A percentile compares a stretch with the other conserved stretches of the same genome.
phyloP scores from a whole-genome alignment of 257 asterid species.

The Asclepias syriaca region DNA sequence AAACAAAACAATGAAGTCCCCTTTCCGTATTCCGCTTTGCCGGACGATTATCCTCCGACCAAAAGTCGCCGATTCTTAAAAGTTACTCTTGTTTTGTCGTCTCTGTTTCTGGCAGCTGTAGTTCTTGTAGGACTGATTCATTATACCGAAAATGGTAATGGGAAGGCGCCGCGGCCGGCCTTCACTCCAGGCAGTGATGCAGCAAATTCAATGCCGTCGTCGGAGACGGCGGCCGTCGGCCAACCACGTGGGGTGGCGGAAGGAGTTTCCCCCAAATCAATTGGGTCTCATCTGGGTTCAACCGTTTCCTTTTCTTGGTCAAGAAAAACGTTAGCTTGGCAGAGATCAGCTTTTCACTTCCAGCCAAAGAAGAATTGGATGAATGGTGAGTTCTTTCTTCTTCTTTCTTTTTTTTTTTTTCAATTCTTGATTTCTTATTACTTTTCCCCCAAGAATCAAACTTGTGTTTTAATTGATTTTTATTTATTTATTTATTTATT shows the following conservation, averaged over 20 bases:
- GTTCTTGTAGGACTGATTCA: slow-evolving; percentile 5
- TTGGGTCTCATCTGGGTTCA: neutral
- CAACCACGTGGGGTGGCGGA: slow-evolving; percentile 23
- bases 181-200: neutral
- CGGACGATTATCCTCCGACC: neutral
- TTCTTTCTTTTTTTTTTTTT: too few relatives aligned
- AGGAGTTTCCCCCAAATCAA: slow-evolving; percentile 32
- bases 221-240: neutral
- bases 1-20: neutral
- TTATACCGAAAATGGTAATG: neutral
- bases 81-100: neutral
- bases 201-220: neutral
- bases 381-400: slow-evolving; percentile 23
- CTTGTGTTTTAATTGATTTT: neutral
- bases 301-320: slow-evolving; percentile 19
- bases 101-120: slow-evolving; percentile 15
- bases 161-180: neutral
- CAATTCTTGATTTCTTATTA: neutral
- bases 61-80: neutral
- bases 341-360: slow-evolving; percentile 33
- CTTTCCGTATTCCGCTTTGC: neutral
- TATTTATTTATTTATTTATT: too few relatives aligned
- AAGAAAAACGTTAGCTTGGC: slow-evolving; percentile 23
- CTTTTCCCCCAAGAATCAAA: neutral
- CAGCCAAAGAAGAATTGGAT: slow-evolving; percentile 35